Evolutionary conservation across 441 rosid genomes (phyloP), one percentile per base, ranked within the genome.

Genomic region (Jatropha multifida): DNA sequence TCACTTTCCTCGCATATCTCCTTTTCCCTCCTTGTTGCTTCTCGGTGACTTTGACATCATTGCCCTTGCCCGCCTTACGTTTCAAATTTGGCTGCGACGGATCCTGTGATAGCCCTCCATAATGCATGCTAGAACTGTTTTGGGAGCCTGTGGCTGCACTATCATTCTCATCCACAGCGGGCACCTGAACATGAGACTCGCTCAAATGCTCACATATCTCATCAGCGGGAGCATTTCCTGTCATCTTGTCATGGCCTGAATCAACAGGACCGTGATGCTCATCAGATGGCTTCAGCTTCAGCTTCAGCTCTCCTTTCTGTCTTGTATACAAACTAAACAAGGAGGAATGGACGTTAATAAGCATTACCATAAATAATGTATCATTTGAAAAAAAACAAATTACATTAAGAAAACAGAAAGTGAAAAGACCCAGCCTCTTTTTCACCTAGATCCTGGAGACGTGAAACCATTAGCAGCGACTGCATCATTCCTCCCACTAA

Each of bases 361-460:
- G 46, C n/a, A 71, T 56, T 23, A 46, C 5, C 18, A 17, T 32
- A 17, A 8, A 65, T 38, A 0, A 6, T 46, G 11, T 11, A 52
- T 32, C 37, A 65, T 11, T n/a, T 9, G 41, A 12, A 55, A 15
- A 3, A 68, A 64, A 46, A 38, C 6, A 23, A 8, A 18, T 17
- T 17, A 3, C 8, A 58, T 2, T 3, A 54, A 54, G 20, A 71
- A 67, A 65, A 32, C 13, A 61, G 3, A 32, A 32, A 56, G 38
- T 26, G 4, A 17, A 51, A 51, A 42, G 60, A 61, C 44, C 37
- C 10, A 72, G 75, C 71, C 42, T 38, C 38, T 60, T 68, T 70
- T 66, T 80, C 79, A 92, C 94, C 90, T 79, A 48, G 80, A 84
- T 72, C 84, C 84, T 44, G 85, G 75, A 83, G 86, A 73, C 32